Percentiles rank a stretch among this genome's conserved stretches.
Conservation (phyloP, 352 stramenopile species). For the Phytopythium mirpurense region DNA sequence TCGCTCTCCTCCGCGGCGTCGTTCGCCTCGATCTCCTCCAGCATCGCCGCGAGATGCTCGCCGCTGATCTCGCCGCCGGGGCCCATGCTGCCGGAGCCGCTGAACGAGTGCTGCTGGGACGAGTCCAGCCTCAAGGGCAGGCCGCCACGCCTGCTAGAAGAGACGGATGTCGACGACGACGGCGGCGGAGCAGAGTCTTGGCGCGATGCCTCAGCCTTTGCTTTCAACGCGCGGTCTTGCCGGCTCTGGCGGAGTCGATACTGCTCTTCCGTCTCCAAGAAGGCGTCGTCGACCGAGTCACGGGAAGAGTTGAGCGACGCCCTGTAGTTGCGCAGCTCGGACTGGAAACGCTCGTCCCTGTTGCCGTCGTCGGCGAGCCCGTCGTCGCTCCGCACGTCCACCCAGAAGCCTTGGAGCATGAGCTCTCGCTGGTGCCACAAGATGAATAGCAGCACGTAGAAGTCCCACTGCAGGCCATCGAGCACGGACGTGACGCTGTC, state of each 20-base stretch:
- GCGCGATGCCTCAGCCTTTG: neutral
- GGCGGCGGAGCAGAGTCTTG: neutral
- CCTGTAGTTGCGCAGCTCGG: conserved; percentile 33
- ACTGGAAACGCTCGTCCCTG: conserved; percentile 34
- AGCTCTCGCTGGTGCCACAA: conserved; percentile 81
- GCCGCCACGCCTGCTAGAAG: conserved; percentile 4
- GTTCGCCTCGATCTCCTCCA: conserved; percentile 43
- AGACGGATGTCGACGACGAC: neutral
- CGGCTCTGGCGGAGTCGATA: neutral
- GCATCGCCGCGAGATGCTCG: conserved; percentile 37
- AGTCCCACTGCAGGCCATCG: conserved; percentile 76
- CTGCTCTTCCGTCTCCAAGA: conserved; percentile 26
- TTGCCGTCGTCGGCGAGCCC: conserved; percentile 11
- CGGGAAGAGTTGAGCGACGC: conserved; percentile 55
- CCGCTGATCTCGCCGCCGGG: conserved; percentile 1
- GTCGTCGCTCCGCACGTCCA: conserved; percentile 23
- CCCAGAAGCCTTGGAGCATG: conserved; percentile 72
- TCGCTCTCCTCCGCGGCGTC: conserved; percentile 31
- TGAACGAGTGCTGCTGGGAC: neutral
- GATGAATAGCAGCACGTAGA: conserved; percentile 73
- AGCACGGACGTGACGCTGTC: conserved; percentile 50
- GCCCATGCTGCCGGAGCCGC: neutral
- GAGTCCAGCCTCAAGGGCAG: neutral
- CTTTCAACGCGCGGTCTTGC: neutral
- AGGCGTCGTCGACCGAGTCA: conserved; percentile 74